A percentile compares a stretch with the other conserved stretches of the same genome.
These are phyloP conservation scores for Xylariomycetidae sp. DNA, from an alignment of 2,329 filamentous ascomycete genomes.

Conservation along the genomic window DNA sequence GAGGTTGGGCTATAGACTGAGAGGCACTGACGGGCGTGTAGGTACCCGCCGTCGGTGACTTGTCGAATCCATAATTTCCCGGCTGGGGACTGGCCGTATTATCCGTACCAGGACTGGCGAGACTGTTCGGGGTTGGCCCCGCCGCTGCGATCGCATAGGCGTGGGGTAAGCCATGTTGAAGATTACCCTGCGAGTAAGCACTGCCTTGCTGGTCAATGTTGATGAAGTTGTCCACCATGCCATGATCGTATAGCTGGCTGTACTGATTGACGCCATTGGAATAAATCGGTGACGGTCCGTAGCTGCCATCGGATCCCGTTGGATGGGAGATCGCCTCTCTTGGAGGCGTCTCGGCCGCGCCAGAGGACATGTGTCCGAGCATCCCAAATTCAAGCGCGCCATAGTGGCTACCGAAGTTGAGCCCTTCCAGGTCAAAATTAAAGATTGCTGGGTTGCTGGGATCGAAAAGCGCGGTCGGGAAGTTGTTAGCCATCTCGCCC, in stretches of 20 bases:
- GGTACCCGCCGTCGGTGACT: conserved; percentile 42
- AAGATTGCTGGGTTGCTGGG: conserved; percentile 88
- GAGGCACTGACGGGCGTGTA: conserved; percentile 26
- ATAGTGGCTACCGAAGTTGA: conserved; percentile 96
- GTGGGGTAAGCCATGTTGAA: conserved; percentile 59
- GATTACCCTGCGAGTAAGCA: conserved; percentile 51
- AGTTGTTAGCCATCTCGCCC: conserved; percentile 41
- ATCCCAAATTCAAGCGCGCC: conserved; percentile 94
- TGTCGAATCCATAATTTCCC: conserved; percentile 49
- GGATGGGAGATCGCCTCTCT: conserved; percentile 52
- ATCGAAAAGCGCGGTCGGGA: conserved; percentile 67
- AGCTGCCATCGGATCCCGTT: conserved; percentile 33
- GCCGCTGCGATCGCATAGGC: conserved; percentile 62
- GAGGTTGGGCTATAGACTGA: conserved; percentile 28
- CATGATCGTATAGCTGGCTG: conserved; percentile 46
- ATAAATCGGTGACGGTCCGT: conserved; percentile 43
- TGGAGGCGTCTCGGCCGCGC: conserved; percentile 73
- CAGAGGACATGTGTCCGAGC: conserved; percentile 93
- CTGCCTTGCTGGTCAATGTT: conserved; percentile 46
- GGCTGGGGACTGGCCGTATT: conserved; percentile 56
- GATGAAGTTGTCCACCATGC: conserved; percentile 49
- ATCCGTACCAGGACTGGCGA: conserved; percentile 61
- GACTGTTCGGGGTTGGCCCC: conserved; percentile 45
- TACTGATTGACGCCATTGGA: conserved; percentile 47
- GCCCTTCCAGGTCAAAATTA: conserved; percentile 90